These are phyloP conservation scores for sweet orange (Citrus sinensis) DNA, from an alignment of 345 rosid species.

Conservation along the genomic window DVS_A1.0 CM039165.1:34769001-34769500, in stretches of 20 bases:
- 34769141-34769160: constrained; percentile 25
- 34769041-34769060: constrained; percentile 32
- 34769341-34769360: constrained; percentile 83
- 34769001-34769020: constrained; percentile 25
- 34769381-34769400: constrained; percentile 96
- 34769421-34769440: constrained; percentile 82
- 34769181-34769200: constrained; percentile 23
- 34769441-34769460: constrained; percentile 95
- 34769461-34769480: constrained; percentile 74
- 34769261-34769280: constrained; percentile 19
- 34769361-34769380: constrained; percentile 80
- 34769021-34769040: constrained; percentile 36
- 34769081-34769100: constrained; percentile 19
- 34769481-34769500: constrained; percentile 63
- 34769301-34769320: constrained; percentile 9
- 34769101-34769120: constrained; percentile 55
- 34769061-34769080: constrained; percentile 30
- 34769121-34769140: constrained; percentile 63
- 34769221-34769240: constrained; percentile 78
- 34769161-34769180: constrained; percentile 28
- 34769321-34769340: constrained; percentile 31
- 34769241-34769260: constrained; percentile 30
- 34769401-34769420: constrained; percentile 89
- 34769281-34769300: constrained; percentile 25
- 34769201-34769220: constrained; percentile 72